Percentiles rank a stretch among this genome's conserved stretches.
phyloP scores from a whole-genome alignment of 2,329 filamentous ascomycete genomes.

The Domatiomyces globalis region DNA sequence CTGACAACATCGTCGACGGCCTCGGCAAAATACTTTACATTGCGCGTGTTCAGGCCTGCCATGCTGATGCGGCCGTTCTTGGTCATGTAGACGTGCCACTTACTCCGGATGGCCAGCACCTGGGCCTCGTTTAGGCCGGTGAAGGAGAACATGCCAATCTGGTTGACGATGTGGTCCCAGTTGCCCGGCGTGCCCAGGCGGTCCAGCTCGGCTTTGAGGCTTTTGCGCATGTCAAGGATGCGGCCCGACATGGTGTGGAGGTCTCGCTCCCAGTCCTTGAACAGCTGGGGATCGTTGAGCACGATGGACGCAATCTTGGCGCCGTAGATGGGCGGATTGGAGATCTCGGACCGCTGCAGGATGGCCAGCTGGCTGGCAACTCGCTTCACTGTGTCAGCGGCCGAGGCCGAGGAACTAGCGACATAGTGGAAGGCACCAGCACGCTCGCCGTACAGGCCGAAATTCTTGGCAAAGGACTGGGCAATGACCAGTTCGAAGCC shows the following conservation, averaged over 20 bases:
- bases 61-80: constrained; percentile 98
- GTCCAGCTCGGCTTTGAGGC: constrained; percentile 66
- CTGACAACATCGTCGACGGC: constrained; percentile 71
- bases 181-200: constrained; percentile 70
- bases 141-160: constrained; percentile 99
- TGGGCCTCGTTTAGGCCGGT: constrained; percentile 38
- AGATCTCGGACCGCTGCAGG: constrained; percentile 92
- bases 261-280: constrained; percentile 84
- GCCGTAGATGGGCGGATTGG: constrained; percentile 88
- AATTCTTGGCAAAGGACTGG: constrained; percentile 50
- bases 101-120: constrained; percentile 32
- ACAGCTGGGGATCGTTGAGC: constrained; percentile 68
- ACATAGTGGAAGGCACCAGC: constrained; percentile 94
- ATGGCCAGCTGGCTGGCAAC: constrained; percentile 83
- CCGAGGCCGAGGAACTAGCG: constrained; percentile 55
- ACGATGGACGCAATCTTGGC: constrained; percentile 75
- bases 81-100: constrained; percentile 47
- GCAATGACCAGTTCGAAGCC: constrained; percentile 58
- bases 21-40: constrained; percentile 84
- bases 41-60: constrained; percentile 88
- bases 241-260: constrained; percentile 86
- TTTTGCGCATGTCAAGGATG: constrained; percentile 81
- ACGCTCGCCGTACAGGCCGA: constrained; percentile 87
- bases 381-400: constrained; percentile 43
- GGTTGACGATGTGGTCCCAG: constrained; percentile 95